phyloP scores from a whole-genome alignment of 768 basidiomycete genomes.

The Kwoniella heveanensis region DNA sequence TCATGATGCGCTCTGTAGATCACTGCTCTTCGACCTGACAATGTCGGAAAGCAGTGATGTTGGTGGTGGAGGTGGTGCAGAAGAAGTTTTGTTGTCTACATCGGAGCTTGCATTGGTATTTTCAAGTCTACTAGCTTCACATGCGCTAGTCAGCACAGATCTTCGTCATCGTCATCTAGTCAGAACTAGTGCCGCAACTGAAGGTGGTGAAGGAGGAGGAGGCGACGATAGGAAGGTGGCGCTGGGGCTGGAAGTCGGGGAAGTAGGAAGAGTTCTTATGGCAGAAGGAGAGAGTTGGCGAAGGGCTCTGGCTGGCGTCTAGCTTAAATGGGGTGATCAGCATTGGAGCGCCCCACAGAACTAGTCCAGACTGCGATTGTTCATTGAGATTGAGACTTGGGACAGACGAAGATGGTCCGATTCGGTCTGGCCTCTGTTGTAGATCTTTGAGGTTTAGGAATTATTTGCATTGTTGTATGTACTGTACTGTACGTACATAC shows the following conservation, averaged over 20 bases:
- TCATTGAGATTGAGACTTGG: too few relatives aligned
- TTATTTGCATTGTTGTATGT: too few relatives aligned
- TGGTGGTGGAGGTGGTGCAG: not conserved
- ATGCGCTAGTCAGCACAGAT: conserved; percentile 74
- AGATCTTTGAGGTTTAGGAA: too few relatives aligned
- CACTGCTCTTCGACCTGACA: conserved; percentile 63
- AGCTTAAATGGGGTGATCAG: not conserved
- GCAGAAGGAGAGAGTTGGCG: conserved; percentile 66
- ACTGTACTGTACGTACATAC: not conserved
- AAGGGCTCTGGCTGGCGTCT: conserved; percentile 55
- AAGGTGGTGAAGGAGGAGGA: not conserved
- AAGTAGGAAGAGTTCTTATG: conserved; percentile 81
- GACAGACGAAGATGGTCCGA: too few relatives aligned
- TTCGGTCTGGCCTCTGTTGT: too few relatives aligned
- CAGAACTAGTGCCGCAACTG: conserved; percentile 62
- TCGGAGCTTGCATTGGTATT: conserved; percentile 71
- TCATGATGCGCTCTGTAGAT: conserved; percentile 69
- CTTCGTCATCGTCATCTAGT: too few relatives aligned
- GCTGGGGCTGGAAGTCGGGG: conserved; percentile 78
- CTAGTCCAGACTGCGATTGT: too few relatives aligned
- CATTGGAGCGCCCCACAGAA: too few relatives aligned
- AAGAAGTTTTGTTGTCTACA: conserved; percentile 58
- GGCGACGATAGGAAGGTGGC: conserved; percentile 69
- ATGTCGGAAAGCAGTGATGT: conserved; percentile 56
- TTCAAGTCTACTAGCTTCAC: conserved; percentile 74